A percentile compares a stretch with the other conserved stretches of the same genome.
phyloP scores from a whole-genome alignment of 306 rosid genomes.

The Myrica gale region DNA sequence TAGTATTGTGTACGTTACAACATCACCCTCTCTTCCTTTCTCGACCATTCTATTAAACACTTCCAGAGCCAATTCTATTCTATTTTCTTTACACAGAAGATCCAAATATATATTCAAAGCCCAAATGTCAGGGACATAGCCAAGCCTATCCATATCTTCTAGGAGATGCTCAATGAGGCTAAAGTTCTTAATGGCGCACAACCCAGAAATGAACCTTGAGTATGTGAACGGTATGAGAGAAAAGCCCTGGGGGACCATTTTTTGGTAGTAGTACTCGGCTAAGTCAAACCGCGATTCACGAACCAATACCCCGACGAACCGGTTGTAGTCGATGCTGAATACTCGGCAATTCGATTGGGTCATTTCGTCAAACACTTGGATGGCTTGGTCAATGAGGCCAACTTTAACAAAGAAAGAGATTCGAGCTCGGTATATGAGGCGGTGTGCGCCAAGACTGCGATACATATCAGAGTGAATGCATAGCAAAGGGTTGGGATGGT shows the following conservation, averaged over 20 bases:
- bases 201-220: slow-evolving; percentile 82
- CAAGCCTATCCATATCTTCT: slow-evolving; percentile 57
- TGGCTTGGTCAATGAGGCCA: slow-evolving; percentile 73
- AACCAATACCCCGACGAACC: slow-evolving; percentile 79
- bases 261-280: slow-evolving; percentile 71
- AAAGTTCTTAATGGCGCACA: slow-evolving; percentile 54
- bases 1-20: slow-evolving; percentile 65
- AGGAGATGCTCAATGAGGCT: slow-evolving; percentile 56
- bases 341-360: slow-evolving; percentile 67
- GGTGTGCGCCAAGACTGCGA: slow-evolving; percentile 65
- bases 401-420: slow-evolving; percentile 57
- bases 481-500: slow-evolving; percentile 31
- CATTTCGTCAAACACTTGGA: slow-evolving; percentile 82
- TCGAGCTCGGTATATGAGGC: slow-evolving; percentile 72
- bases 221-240: slow-evolving; percentile 79
- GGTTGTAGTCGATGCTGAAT: slow-evolving; percentile 78
- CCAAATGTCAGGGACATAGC: slow-evolving; percentile 78
- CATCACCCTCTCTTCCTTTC: slow-evolving; percentile 67
- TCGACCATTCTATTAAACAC: slow-evolving; percentile 45
- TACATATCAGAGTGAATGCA: slow-evolving; percentile 75
- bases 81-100: slow-evolving; percentile 53
- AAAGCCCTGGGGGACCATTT: slow-evolving; percentile 68
- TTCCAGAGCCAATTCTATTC: slow-evolving; percentile 45
- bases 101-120: slow-evolving; percentile 75
- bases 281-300: slow-evolving; percentile 66